phyloP scores from a whole-genome alignment of 805 yeast species.

The Candida nitratophila region DNA sequence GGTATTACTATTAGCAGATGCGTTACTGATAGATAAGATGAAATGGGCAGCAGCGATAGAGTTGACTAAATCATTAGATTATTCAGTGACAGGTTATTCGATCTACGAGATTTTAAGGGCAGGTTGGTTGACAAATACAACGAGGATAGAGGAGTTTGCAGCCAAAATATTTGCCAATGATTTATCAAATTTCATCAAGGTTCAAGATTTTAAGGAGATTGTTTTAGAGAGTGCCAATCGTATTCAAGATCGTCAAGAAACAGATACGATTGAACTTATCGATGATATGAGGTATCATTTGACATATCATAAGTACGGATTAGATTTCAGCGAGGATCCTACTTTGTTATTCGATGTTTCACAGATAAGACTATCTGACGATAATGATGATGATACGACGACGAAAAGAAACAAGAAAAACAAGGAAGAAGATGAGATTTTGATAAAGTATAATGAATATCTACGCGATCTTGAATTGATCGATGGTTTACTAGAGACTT shows the following conservation, averaged over 20 bases:
- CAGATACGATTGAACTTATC: constrained; percentile 72
- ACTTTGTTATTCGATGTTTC: background rate
- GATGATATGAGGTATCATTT: constrained; percentile 72
- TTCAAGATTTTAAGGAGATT: constrained; percentile 32
- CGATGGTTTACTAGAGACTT: constrained; percentile 30
- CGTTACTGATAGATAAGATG: constrained; percentile 51
- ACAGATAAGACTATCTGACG: constrained; percentile 5
- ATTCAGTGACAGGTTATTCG: constrained; percentile 20
- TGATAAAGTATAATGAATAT: constrained; percentile 21
- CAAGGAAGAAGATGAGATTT: constrained; percentile 16
- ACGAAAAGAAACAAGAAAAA: constrained; percentile 1
- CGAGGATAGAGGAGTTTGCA: constrained; percentile 55
- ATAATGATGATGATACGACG: constrained; percentile 6
- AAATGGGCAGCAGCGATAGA: constrained; percentile 56
- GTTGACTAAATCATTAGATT: constrained; percentile 25
- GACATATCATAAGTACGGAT: constrained; percentile 26
- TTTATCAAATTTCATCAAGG: constrained; percentile 29
- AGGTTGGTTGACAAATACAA: constrained; percentile 63
- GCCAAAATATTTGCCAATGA: constrained; percentile 52
- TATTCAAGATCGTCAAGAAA: constrained; percentile 56
- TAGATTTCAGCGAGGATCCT: constrained; percentile 13
- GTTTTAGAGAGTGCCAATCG: constrained; percentile 33
- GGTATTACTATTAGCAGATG: constrained; percentile 52
- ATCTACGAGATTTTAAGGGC: constrained; percentile 53
- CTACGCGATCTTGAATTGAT: constrained; percentile 31